Conservation (phyloP, 495 filamentous ascomycete species). For the Ascobolus immersus region DNA sequence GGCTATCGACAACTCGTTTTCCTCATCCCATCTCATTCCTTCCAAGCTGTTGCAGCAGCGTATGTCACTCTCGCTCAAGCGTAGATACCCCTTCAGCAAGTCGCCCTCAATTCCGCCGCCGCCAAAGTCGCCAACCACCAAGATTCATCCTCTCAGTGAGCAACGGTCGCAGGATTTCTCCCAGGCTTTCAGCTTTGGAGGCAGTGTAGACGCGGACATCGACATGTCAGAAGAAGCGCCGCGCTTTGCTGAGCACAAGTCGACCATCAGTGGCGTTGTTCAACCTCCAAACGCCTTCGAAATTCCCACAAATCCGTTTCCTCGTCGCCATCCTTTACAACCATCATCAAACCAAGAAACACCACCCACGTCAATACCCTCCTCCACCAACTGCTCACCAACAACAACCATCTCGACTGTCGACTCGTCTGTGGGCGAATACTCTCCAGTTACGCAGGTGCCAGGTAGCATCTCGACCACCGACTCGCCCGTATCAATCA, state of each 20-base stretch:
- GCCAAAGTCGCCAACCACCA: neutral
- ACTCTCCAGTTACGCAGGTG: too few relatives aligned
- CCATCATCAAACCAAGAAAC: conserved; percentile 24
- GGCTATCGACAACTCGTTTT: too few relatives aligned
- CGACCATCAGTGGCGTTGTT: too few relatives aligned
- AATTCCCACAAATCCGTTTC: conserved; percentile 9
- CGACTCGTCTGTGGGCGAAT: conserved; percentile 59
- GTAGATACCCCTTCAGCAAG: conserved; percentile 16
- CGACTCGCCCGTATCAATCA: conserved; percentile 48
- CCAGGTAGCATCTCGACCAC: conserved; percentile 81
- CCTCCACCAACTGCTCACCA: conserved; percentile 78
- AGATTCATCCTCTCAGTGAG: neutral
- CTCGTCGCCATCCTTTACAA: conserved; percentile 5
- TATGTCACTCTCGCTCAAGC: conserved; percentile 17
- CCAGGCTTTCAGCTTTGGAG: too few relatives aligned
- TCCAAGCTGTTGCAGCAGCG: conserved; percentile 11
- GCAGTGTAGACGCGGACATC: too few relatives aligned
- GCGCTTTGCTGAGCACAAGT: too few relatives aligned
- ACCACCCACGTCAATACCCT: conserved; percentile 52
- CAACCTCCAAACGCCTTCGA: too few relatives aligned
- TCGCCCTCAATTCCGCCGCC: conserved; percentile 6
- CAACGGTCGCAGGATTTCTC: too few relatives aligned
- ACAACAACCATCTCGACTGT: conserved; percentile 88
- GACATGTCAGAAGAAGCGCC: conserved; percentile 16
- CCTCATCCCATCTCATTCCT: conserved; percentile 5